Conservation (phyloP, 495 filamentous ascomycete genomes). For the Haplographium delicatum region DNA sequence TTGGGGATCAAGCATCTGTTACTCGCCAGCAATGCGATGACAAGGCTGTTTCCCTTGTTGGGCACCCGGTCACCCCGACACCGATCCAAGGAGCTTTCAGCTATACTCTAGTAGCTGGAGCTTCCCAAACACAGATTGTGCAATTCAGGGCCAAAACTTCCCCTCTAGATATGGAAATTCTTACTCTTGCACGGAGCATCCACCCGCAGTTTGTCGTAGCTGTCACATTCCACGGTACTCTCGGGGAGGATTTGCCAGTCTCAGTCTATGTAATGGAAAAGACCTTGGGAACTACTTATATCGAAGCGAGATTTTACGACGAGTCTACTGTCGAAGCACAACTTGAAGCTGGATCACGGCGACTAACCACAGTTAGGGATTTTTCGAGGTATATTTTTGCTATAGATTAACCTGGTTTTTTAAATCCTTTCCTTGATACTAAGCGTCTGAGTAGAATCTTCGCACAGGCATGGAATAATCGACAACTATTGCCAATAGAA, state of each 20-base stretch:
- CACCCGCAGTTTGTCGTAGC: neutral
- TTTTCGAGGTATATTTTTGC: too few relatives aligned
- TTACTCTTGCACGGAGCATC: neutral
- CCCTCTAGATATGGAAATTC: neutral
- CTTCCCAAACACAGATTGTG: neutral
- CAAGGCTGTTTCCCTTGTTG: neutral
- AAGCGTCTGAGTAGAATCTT: too few relatives aligned
- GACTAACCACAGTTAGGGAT: neutral
- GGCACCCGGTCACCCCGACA: neutral
- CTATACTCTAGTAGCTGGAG: constrained; percentile 7
- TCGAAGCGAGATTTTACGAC: neutral
- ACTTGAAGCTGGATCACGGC: too few relatives aligned
- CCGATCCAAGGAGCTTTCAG: constrained; percentile 1
- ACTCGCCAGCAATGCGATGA: neutral
- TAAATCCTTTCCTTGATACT: too few relatives aligned
- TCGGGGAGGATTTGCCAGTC: neutral
- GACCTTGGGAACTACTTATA: neutral
- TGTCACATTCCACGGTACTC: neutral
- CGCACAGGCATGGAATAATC: too few relatives aligned
- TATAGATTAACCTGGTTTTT: too few relatives aligned
- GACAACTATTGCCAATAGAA: too few relatives aligned
- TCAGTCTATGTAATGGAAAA: constrained; percentile 4
- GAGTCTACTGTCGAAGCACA: too few relatives aligned
- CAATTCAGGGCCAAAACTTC: constrained; percentile 2
- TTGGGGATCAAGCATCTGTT: too few relatives aligned